phyloP scores from a whole-genome alignment of 2,329 filamentous ascomycete species.

The Colletotrichum sp. region DNA sequence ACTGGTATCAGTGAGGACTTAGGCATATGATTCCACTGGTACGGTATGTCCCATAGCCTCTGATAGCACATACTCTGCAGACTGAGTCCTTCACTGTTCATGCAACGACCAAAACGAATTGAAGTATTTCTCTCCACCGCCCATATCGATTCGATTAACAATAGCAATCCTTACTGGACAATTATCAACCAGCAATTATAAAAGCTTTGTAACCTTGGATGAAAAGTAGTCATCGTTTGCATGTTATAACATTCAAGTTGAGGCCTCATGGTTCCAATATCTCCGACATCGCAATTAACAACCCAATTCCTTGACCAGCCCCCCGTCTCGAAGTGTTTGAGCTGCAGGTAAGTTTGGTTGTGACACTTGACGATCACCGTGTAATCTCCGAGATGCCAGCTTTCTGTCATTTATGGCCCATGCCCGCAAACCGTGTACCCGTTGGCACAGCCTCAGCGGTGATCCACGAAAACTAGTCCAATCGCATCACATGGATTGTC shows the following conservation, averaged over 20 bases:
- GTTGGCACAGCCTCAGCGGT: not conserved
- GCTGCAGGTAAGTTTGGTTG: not conserved
- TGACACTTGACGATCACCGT: not conserved
- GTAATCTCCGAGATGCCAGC: not conserved
- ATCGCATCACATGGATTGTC: not conserved
- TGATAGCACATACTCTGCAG: not conserved
- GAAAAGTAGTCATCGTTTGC: not conserved
- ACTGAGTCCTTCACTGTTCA: not conserved
- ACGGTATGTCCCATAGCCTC: not conserved
- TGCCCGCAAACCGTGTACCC: not conserved
- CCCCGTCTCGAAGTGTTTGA: not conserved
- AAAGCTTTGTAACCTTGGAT: not conserved
- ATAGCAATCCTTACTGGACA: not conserved
- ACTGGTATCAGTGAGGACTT: not conserved
- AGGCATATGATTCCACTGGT: not conserved
- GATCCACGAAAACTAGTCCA: not conserved
- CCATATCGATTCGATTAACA: fast-evolving
- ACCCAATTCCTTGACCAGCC: not conserved
- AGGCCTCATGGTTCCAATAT: not conserved
- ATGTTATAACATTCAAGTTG: not conserved
- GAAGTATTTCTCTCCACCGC: not conserved
- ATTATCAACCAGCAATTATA: not conserved
- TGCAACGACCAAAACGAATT: not conserved
- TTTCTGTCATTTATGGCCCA: not conserved
- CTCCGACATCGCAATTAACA: not conserved